Evolutionary conservation across 108 stramenopile species (phyloP).

Genomic region (Bacterosira constricta): DNA sequence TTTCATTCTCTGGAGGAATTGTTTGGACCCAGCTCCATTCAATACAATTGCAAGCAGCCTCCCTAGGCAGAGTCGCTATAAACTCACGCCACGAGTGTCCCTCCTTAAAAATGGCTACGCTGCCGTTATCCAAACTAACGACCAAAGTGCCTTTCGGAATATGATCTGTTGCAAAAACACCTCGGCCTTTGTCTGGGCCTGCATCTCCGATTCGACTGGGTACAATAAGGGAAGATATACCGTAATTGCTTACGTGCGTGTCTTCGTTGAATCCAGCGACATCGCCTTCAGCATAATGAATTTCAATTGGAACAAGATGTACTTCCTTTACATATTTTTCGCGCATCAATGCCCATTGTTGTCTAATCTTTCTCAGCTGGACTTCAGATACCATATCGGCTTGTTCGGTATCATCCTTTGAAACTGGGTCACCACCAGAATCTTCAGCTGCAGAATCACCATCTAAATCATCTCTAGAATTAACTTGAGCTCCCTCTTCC

Average conservation of each 20-base stretch:
- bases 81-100: conserved; percentile 42
- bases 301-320: conserved; percentile 19
- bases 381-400: background rate
- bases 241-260: conserved; percentile 1
- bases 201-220: conserved; percentile 35
- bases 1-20: background rate
- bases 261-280: background rate
- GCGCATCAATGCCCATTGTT: conserved; percentile 14
- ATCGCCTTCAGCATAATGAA: background rate
- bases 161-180: conserved; percentile 30
- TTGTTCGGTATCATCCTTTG: background rate
- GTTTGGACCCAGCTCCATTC: conserved; percentile 33
- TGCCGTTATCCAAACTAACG: conserved; percentile 23
- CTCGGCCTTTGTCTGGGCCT: conserved; percentile 28
- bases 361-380: background rate
- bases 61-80: conserved; percentile 25
- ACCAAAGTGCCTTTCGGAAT: conserved; percentile 33
- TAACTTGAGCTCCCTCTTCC: background rate
- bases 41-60: conserved; percentile 36
- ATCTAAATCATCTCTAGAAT: conserved; percentile 2
- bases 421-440: background rate
- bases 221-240: conserved; percentile 17
- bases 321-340: conserved; percentile 36
- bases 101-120: conserved; percentile 36
- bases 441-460: conserved; percentile 1